A percentile compares a stretch with the other conserved stretches of the same genome.
phyloP scores from a whole-genome alignment of 2,329 filamentous ascomycete species.

The Elsinoe perseae region DNA sequence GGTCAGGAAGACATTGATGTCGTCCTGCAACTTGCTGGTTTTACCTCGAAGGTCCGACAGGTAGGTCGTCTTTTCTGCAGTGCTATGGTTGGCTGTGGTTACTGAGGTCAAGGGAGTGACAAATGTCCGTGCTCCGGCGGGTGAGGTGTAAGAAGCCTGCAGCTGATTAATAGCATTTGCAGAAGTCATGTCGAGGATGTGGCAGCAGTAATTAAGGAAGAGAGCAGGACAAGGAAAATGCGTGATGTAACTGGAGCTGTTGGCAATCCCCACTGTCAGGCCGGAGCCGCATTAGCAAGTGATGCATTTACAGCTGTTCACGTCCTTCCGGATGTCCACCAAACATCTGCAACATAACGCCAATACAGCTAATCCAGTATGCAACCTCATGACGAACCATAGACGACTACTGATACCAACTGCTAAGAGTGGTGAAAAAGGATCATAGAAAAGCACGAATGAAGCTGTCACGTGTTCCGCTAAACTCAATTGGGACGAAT shows the following conservation, averaged over 20 bases:
- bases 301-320: neutral
- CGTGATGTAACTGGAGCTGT: no score
- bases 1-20: slow-evolving; percentile 65
- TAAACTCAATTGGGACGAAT: slow-evolving; percentile 8
- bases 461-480: slow-evolving; percentile 12
- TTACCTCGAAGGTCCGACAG: slow-evolving; percentile 52
- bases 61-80: slow-evolving; percentile 50
- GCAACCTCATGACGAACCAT: no score
- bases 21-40: slow-evolving; percentile 53
- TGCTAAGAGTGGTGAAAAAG: no score
- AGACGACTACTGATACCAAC: no score
- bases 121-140: slow-evolving; percentile 23
- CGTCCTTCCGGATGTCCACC: neutral
- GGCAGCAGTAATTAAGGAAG: neutral
- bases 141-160: slow-evolving; percentile 24
- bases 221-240: no score
- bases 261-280: neutral
- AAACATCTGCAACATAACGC: neutral
- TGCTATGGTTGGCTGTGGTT: slow-evolving; percentile 24
- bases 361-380: no score
- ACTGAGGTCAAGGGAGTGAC: slow-evolving; percentile 20
- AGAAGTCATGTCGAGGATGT: neutral
- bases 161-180: slow-evolving; percentile 15
- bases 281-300: neutral
- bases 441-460: neutral